These are phyloP conservation scores for Xylaria arbuscula DNA, from an alignment of 2,329 filamentous ascomycete species.

Conservation along the genomic window DNA sequence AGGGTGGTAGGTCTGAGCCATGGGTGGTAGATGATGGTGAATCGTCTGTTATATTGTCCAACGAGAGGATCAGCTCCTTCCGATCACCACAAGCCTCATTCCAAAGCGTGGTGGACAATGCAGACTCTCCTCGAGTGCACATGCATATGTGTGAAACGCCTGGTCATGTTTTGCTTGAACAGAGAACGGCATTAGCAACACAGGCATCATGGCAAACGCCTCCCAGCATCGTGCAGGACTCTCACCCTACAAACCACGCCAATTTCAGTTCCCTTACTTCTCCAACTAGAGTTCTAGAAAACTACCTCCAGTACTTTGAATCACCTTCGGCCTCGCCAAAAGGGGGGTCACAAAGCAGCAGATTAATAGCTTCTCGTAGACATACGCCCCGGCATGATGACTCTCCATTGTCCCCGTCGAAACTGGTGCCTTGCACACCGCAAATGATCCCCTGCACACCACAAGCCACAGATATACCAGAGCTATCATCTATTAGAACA, in stretches of 20 bases:
- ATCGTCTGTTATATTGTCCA: slow-evolving; percentile 20
- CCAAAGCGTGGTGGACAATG: slow-evolving; percentile 58
- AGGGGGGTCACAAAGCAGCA: slow-evolving; percentile 28
- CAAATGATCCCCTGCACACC: slow-evolving; percentile 43
- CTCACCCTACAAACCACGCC: slow-evolving; percentile 57
- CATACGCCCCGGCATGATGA: slow-evolving; percentile 15
- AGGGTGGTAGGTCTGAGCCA: slow-evolving; percentile 4
- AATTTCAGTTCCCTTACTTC: slow-evolving; percentile 54
- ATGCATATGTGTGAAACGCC: slow-evolving; percentile 15
- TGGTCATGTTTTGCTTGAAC: slow-evolving; percentile 15
- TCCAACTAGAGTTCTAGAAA: slow-evolving; percentile 62
- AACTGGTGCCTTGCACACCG: slow-evolving; percentile 35
- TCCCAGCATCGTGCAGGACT: slow-evolving; percentile 66
- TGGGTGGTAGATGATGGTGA: slow-evolving; percentile 25
- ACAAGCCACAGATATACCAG: slow-evolving; percentile 6
- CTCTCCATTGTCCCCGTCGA: slow-evolving; percentile 11
- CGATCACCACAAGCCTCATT: slow-evolving; percentile 57
- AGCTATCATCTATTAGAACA: slow-evolving; percentile 10
- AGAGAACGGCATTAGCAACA: slow-evolving; percentile 35
- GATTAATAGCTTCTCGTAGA: not conserved
- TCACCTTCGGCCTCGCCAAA: slow-evolving; percentile 41
- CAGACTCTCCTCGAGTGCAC: slow-evolving; percentile 49
- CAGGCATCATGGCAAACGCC: slow-evolving; percentile 57
- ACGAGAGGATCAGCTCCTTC: slow-evolving; percentile 35
- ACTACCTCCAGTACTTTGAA: slow-evolving; percentile 57